Evolutionary conservation across 2,329 filamentous ascomycete genomes (phyloP), one percentile per base, ranked within the genome.

Genomic region (Penicillium sp.): DNA sequence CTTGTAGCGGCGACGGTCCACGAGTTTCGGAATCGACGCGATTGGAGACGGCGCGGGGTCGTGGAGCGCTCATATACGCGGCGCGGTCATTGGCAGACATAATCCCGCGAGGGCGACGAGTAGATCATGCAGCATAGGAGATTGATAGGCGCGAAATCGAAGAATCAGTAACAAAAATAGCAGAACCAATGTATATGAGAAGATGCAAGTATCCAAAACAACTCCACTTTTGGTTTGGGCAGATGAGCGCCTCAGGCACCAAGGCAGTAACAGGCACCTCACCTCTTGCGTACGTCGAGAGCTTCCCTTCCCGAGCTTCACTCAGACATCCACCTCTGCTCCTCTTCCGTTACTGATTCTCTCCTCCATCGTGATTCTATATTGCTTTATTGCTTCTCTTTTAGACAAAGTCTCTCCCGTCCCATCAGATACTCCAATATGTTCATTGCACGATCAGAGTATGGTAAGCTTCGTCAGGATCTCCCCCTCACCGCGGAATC

Each of bases 391-490:
- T 46, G 7, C 44, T 29, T n/a, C 32, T 43, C 22, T 18, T 55
- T 39, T 29, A 34, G 18, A 37, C 43, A 43, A 43, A 55, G 9
- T n/a, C 5, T 18, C 42, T 43, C 32, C 50, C 58, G 40, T 56
- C 53, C 53, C 35, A n/a, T 52, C 45, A 68, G 66, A 77, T 77
- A 64, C 73, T 76, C 78, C 80, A 91, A 81, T 71, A 96, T 96
- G 94, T 99, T 99, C 86, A 97, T 99, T 85, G 92, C 94, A 85
- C 90, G 94, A 82, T 97, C 93, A 76, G 94, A 99, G 93, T 99
- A 99, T 82, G 94, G 93, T 94, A 84, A 82, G 88, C 75, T 72
- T 53, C 64, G 55, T 61, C 61, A 60, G 26, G 53, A 61, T 61
- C 63, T 60, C 63, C 58, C 58, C 50, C 53, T 63, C 39, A 44